Evolutionary conservation across 805 yeast genomes (phyloP), one percentile per base, ranked within the genome.

Genomic region (Sugiyamaella valdiviana): DNA sequence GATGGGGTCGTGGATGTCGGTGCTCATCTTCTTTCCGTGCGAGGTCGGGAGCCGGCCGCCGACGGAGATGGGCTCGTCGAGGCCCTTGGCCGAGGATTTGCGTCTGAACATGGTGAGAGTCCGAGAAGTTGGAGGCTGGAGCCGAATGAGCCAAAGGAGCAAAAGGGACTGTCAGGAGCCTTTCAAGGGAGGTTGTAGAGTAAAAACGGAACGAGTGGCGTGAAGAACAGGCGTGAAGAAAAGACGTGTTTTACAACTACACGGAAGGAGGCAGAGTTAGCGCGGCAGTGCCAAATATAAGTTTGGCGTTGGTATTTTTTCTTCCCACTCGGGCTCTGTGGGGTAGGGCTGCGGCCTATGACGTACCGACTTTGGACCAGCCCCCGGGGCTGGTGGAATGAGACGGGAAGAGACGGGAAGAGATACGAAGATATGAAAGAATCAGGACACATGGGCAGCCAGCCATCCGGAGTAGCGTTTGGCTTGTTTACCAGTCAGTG

Each of bases 1-100:
- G 51, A 93, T 82, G n/a, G 96, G 97, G 68, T 89, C 97, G 57
- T 84, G 87, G 26, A 83, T 80, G 48, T 83, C 57, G 37, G 42
- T 44, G 14, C 39, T 10, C 21, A 39, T 32, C 37, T 45, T 45
- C 38, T 35, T 29, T 17, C 32, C 40, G 20, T 42, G 48, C n/a
- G 26, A n/a, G 22, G 36, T n/a, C 24, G 10, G 35, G 6, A 23
- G 15, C 14, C 37, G n/a, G 24, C 48, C 40, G 22, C 46, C 42
- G 5, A 39, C 40, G 3, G 42, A 26, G 39, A 43, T 43, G 20
- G 48, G 49, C 6, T 32, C 42, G 36, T 46, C 50, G 3, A 26
- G 9, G 32, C n/a, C 32, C 17, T 51, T 32, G 20, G 32, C 21
- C 14, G 50, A 38, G n/a, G 45, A 37, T 36, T 45, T 42, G 17